Conservation (phyloP, 352 stramenopile species). For the Achlya hypogyna region DNA sequence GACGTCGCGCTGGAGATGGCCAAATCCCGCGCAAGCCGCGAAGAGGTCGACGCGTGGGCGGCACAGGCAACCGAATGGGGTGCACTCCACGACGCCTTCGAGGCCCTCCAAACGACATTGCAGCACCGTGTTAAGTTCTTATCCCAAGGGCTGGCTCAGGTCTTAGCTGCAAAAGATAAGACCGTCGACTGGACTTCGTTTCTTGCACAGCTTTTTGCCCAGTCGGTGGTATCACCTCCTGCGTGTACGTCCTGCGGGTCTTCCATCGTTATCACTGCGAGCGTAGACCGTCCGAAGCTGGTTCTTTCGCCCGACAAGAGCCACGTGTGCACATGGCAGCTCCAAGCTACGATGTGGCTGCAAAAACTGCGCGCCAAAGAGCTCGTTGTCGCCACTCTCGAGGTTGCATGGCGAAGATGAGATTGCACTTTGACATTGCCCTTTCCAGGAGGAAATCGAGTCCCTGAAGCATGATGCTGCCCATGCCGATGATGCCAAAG, state of each 20-base stretch:
- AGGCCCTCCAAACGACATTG: not conserved
- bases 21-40: not conserved
- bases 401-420: too few relatives aligned
- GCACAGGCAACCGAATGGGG: not conserved
- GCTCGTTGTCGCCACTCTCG: not conserved
- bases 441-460: not conserved
- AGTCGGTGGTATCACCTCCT: not conserved
- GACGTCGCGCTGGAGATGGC: not conserved
- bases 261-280: not conserved
- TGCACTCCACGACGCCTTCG: not conserved
- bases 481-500: not conserved
- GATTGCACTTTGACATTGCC: too few relatives aligned
- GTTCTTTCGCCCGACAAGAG: not conserved
- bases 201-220: not conserved
- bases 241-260: not conserved
- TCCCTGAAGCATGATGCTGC: not conserved
- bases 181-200: not conserved
- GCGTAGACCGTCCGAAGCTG: not conserved
- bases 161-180: not conserved
- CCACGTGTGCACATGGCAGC: constrained; percentile 10
- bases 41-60: not conserved
- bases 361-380: not conserved
- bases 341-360: constrained; percentile 4
- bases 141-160: not conserved
- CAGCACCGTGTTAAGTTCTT: not conserved